Conservation (phyloP, 768 basidiomycete genomes). For the Russula sp. region DNA sequence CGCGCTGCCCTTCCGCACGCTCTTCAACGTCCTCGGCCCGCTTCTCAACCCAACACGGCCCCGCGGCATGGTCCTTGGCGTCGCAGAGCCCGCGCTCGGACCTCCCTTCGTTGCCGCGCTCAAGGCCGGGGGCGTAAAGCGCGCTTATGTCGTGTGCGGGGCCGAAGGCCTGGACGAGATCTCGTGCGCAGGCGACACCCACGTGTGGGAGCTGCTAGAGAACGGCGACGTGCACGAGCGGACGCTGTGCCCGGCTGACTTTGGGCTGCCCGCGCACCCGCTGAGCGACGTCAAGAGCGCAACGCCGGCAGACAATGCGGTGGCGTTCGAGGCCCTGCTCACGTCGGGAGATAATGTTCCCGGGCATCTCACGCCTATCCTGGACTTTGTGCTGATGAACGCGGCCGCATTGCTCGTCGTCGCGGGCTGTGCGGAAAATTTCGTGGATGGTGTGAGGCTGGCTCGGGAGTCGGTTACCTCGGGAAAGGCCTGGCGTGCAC, state of each 20-base stretch:
- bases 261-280: conserved; percentile 70
- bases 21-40: conserved; percentile 95
- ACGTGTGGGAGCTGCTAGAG: conserved; percentile 68
- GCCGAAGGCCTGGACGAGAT: conserved; percentile 92
- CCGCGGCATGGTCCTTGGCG: conserved; percentile 84
- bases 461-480: conserved; percentile 58
- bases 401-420: conserved; percentile 84
- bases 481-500: conserved; percentile 40
- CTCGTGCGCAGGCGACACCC: conserved; percentile 86
- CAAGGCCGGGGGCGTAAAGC: conserved; percentile 63
- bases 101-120: conserved; percentile 73
- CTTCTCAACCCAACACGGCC: conserved; percentile 89
- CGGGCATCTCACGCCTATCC: conserved; percentile 50
- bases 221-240: conserved; percentile 59
- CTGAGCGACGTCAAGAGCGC: conserved; percentile 67
- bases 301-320: conserved; percentile 75
- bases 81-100: conserved; percentile 79
- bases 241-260: conserved; percentile 62
- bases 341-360: conserved; percentile 52
- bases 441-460: conserved; percentile 61
- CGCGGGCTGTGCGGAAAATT: conserved; percentile 66
- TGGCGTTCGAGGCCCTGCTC: conserved; percentile 60
- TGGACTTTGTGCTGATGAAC: conserved; percentile 88
- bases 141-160: conserved; percentile 91
- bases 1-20: conserved; percentile 85